Evolutionary conservation across 1,284 basidiomycete species (phyloP).

Genomic region (Irpex rosettiformis): DNA sequence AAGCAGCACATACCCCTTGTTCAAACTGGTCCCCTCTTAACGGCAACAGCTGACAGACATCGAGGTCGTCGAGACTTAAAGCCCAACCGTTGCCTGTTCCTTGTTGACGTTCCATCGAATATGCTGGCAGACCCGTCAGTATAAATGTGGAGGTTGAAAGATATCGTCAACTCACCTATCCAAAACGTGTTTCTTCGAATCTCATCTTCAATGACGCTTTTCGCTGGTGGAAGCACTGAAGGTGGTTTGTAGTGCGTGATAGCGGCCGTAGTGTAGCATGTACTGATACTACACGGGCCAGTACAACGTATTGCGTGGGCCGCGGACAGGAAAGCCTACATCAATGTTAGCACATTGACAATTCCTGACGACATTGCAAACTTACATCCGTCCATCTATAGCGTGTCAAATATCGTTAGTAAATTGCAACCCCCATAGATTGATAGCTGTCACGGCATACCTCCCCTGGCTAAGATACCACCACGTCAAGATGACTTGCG

Average conservation of each 20-base stretch:
- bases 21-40: constrained; percentile 58
- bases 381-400: constrained; percentile 69
- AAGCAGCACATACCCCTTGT: constrained; percentile 45
- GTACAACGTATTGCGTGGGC: constrained; percentile 55
- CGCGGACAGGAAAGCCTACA: constrained; percentile 56
- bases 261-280: constrained; percentile 46
- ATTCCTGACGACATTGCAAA: background rate
- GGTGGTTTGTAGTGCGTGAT: constrained; percentile 56
- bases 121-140: constrained; percentile 37
- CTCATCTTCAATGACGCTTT: constrained; percentile 65
- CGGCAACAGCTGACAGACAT: constrained; percentile 68
- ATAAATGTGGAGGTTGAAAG: background rate
- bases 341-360: background rate
- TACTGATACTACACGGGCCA: constrained; percentile 64
- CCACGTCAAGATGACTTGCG: constrained; percentile 60
- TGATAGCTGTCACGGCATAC: constrained; percentile 30
- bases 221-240: constrained; percentile 55
- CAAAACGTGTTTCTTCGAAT: constrained; percentile 69
- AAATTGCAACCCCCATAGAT: background rate
- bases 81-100: constrained; percentile 71
- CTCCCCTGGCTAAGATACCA: constrained; percentile 72
- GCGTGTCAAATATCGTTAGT: background rate
- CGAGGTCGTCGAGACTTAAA: constrained; percentile 65
- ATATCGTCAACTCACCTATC: constrained; percentile 30
- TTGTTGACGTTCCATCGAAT: constrained; percentile 62